Base-by-base conservation (phyloP, 345 rosid species). In the Sapria himalayana region DNA sequence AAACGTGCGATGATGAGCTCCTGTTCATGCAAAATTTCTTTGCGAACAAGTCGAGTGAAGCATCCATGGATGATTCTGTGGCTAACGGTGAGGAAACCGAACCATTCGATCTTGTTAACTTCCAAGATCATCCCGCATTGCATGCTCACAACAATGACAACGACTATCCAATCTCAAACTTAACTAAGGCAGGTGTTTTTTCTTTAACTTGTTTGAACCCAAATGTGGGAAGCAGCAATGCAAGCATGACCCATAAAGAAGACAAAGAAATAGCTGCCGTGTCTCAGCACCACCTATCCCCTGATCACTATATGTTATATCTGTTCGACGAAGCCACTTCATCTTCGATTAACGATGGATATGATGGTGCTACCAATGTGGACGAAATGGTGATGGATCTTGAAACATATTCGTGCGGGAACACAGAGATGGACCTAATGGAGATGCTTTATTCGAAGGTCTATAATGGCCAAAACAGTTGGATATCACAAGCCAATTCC, bases 381-480 rank as follows among this genome's bases (percentile, higher is more conserved):
- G 48, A 61, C 49, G 41, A 41, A 22, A n/a, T 37, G 29, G 25
- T 36, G 34, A 39, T 32, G 19, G 50, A 53, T 48, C 69, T n/a
- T n/a, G n/a, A 64, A 44, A 61, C 40, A 19, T 41, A 40, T 19
- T 46, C 59, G 2, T 39, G 40, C 20, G 70, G 59, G 45, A 59
- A 40, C 39, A 66, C 60, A 49, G 94, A 86, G 54, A 81, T 81
- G 85, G 98, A 86, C 61, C 60, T 82, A 75, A 70, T 86, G 13
- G 97, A 86, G 76, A 81, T 86, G 97, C 47, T 86, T 38, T 69
- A 72, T n/a, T n/a, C n/a, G n/a, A n/a, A n/a, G n/a, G n/a, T n/a
- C n/a, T n/a, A n/a, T n/a, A n/a, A n/a, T n/a, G n/a, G n/a, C n/a
- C n/a, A n/a, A n/a, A n/a, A n/a, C n/a, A n/a, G n/a, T n/a, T n/a